Base-by-base conservation (phyloP, 345 rosid genomes). In the Pistacia integerrima region DNA sequence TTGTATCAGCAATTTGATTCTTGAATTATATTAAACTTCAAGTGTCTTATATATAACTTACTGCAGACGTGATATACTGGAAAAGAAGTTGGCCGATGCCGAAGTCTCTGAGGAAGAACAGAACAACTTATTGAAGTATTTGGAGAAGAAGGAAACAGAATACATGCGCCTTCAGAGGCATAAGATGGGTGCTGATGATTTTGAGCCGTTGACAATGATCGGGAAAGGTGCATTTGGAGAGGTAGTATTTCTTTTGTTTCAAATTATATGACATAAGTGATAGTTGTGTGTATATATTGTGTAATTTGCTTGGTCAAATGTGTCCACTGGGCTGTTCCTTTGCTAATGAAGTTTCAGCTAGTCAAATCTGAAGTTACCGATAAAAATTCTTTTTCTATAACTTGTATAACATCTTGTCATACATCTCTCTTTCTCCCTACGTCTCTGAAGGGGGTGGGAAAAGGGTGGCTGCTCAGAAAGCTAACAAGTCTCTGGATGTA, bases 221-320 rank as follows among this genome's bases (percentile, higher is more conserved):
- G 99, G 99, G 67, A 95, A 93, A 85, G 99, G 99, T 49, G 99
- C 98, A 76, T 95, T 95, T 79, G 99, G 99, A 74, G 99, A 95
- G 99, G 98, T 94, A 86, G 25, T 66, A 36, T 76, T 11, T 70
- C 48, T 63, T 38, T 76, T 72, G 67, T 36, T 56, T 71, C 38
- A 48, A n/a, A 46, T 22, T 75, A 36, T 18, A 18, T 14, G 20
- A 41, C 67, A 30, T 33, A 30, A 52, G 9, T 9, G 46, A 30
- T 69, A 33, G 4, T 35, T 3, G n/a, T 36, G 55, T 48, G 11
- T n/a, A 25, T 36, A 14, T 36, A n/a, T 74, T 56, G 3, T 67
- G 25, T 81, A 20, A 20, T 20, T 57, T 51, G 13, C 4, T 22
- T 64, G 16, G 11, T 6, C 11, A 38, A 49, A 76, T 22, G 46